Evolutionary conservation across 768 basidiomycete genomes (phyloP), one percentile per base, ranked within the genome.

Genomic region (Mycena albidolilacea): DNA sequence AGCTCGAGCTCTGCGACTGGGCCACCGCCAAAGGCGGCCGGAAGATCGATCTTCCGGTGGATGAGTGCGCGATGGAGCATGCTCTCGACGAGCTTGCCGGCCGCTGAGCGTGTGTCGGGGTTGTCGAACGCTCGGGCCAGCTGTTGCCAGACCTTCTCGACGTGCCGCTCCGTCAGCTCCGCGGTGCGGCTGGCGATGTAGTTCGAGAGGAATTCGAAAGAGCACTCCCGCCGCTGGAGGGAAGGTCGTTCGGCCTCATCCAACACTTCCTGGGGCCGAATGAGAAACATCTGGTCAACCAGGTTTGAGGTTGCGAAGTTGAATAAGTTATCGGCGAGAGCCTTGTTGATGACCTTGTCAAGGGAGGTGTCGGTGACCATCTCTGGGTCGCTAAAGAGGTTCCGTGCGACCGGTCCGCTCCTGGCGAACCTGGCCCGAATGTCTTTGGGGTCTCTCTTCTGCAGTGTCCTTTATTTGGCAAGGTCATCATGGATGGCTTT

Each of bases 31-130:
- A 67, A 48, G 37, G 15, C 60, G 66, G 1, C 38, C 30, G 61
- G 61, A 55, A 44, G 64, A 55, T 52, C 10, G 17, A 55, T 57
- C 39, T 55, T 43, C 41, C 30, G 3, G 57, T 43, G 19, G 23
- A 54, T 46, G 41, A 72, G 50, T 43, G 14, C 12, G 58, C 64
- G 64, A 50, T 67, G 60, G 15, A 72, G 48, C 35, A 68, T 43
- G 35, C 60, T 37, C 46, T 72, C 71, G 66, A 72, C 59, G 35
- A 68, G 38, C 59, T 62, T 67, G 15, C 66, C 60, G 14, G 71
- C 71, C 35, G 46, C 59, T 21, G 59, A 11, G 11, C 71, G 59
- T 41, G 71, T 72, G 35, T 14, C 1, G 6, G 64, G 46, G 48
- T 6, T n/a, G 30, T 62, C 52, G 12, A 71, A 62, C 23, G 64